phyloP scores from a whole-genome alignment of 345 rosid species.

The Syzygium aromaticum region DNA sequence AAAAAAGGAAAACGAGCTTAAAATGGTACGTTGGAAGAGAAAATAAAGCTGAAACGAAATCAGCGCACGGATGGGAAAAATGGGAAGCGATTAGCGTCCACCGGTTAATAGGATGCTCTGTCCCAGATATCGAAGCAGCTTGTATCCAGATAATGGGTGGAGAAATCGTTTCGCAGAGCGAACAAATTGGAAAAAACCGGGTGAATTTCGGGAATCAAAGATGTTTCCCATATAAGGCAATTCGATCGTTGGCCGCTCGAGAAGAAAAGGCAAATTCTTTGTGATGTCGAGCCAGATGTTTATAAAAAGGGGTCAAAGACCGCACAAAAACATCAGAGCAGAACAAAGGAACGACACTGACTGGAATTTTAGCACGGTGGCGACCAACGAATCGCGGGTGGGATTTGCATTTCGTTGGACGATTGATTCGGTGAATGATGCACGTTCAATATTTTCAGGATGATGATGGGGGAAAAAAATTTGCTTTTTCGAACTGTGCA shows the following conservation, averaged over 20 bases:
- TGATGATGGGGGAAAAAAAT: not conserved
- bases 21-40: not conserved
- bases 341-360: not conserved
- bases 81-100: constrained; percentile 25
- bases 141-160: not conserved
- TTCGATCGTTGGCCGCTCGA: not conserved
- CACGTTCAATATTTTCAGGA: not conserved
- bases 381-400: not conserved
- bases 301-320: not conserved
- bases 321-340: not conserved
- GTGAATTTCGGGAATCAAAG: not conserved
- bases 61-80: not conserved
- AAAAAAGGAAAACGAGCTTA: constrained; percentile 1
- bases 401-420: not conserved
- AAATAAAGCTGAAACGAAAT: not conserved
- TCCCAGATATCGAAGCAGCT: constrained; percentile 32
- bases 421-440: not conserved
- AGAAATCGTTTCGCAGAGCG: not conserved
- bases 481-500: not conserved
- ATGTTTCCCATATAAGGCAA: not conserved
- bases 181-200: constrained; percentile 1
- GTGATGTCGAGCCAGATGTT: not conserved
- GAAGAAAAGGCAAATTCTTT: not conserved
- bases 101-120: constrained; percentile 7
- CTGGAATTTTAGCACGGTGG: constrained; percentile 7